Conservation (phyloP, 768 basidiomycete species). For the Rhizopogon vulgaris region DNA sequence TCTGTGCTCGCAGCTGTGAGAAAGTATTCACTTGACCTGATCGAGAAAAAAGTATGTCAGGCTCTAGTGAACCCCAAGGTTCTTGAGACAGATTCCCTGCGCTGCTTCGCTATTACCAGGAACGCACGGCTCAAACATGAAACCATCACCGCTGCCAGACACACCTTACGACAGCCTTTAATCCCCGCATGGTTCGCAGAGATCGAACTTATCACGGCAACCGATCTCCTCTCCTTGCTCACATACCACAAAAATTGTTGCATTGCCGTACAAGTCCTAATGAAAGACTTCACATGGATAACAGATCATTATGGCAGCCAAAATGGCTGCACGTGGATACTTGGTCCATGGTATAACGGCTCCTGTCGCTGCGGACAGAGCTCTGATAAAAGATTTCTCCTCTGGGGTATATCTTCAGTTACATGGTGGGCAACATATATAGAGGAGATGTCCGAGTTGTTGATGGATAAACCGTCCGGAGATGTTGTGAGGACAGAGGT, state of each 20-base stretch:
- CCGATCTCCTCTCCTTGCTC: constrained; percentile 20
- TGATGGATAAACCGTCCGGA: constrained; percentile 13
- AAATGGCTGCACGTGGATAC: constrained; percentile 5
- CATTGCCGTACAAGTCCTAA: constrained; percentile 5
- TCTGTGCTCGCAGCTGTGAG: constrained; percentile 9
- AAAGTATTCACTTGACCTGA: constrained; percentile 12
- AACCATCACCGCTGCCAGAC: constrained; percentile 22
- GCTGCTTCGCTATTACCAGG: constrained; percentile 27
- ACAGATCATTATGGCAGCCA: neutral
- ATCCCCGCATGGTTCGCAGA: constrained; percentile 18
- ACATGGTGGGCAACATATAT: constrained; percentile 19
- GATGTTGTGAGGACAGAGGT: constrained; percentile 1
- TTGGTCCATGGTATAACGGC: neutral
- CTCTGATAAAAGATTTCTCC: neutral
- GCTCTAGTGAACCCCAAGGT: constrained; percentile 13
- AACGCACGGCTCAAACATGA: constrained; percentile 16
- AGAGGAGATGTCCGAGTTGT: constrained; percentile 5
- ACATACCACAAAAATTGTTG: constrained; percentile 14
- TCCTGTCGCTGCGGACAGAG: neutral
- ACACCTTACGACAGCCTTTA: constrained; percentile 20
- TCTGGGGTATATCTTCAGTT: neutral
- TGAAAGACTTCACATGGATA: constrained; percentile 9
- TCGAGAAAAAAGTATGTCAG: constrained; percentile 14
- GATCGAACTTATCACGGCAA: constrained; percentile 19
- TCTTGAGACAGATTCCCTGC: constrained; percentile 17